Evolutionary conservation across 768 basidiomycete species (phyloP), one percentile per base, ranked within the genome.

Genomic region (Rhodotorula diobovata): DNA sequence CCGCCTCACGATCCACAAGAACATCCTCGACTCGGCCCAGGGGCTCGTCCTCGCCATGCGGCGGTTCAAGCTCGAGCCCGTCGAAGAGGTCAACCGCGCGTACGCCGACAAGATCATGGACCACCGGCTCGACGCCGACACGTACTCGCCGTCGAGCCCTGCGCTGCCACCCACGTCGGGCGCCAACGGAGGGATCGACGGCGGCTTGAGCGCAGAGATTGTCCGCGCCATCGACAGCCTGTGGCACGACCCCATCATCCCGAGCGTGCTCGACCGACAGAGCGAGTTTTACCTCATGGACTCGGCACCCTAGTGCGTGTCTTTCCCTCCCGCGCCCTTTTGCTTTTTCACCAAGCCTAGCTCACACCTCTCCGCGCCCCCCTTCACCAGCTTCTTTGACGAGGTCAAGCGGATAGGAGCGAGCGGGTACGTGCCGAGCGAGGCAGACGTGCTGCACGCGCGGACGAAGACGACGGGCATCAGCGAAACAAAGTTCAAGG

Each of bases 251-350:
- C 82, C 82, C 11, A 81, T 83, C 75, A 83, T 84, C 64, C 82
- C 81, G 2, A 76, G 71, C 58, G 80, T 84, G 11, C 80, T 84
- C 69, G 82, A 83, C 66, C 79, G 82, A 23, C 76, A 76, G 51
- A 81, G 79, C 78, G 88, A 93, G 65, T 95, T 95, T 77, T 94
- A 95, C 78, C 83, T 96, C 23, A 95, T 94, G 91, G 94, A 96
- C 79, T 90, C 87, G n/a, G 94, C 94, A 0, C 84, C 84, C 55
- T 95, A 95, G 90, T 91, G 76, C 78, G 89, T 85, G 39, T 23
- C 60, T 11, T 34, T 15, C 2, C 37, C 32, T 37, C 25, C 14
- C 45, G 35, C 41, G 5, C 16, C 5, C 12, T 2, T 9, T 2
- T 46, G 45, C 45, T 16, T 18, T 23, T 18, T 23, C 45, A 5